phyloP scores from a whole-genome alignment of 257 asterid genomes.

The Forsythia suspensa region DNA sequence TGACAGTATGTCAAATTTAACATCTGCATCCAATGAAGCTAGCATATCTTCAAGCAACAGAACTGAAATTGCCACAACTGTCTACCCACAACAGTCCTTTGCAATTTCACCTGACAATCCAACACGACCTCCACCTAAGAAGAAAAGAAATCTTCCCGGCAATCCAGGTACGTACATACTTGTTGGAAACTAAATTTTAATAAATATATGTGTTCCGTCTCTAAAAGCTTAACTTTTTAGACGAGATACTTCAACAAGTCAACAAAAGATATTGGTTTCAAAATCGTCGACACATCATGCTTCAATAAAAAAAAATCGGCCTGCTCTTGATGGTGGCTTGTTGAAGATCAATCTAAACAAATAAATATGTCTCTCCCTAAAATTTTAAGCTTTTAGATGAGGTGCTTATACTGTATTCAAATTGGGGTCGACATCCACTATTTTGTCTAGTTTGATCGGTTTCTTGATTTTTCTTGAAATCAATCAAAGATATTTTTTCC shows the following conservation, averaged over 20 bases:
- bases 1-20: constrained; percentile 65
- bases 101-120: constrained; percentile 23
- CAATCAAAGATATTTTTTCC: neutral
- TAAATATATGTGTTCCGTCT: neutral
- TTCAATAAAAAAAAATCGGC: too few species aligned
- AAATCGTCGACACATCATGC: too few species aligned
- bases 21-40: constrained; percentile 70
- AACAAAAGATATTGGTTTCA: too few species aligned
- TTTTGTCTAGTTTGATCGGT: neutral
- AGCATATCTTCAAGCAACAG: constrained; percentile 56
- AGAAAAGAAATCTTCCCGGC: constrained; percentile 73
- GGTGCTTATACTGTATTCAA: neutral
- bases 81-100: constrained; percentile 21
- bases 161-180: constrained; percentile 52
- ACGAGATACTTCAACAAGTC: neutral
- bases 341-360: neutral
- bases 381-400: too few species aligned
- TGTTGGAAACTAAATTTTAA: neutral
- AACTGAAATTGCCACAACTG: constrained; percentile 25
- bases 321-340: neutral
- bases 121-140: constrained; percentile 47
- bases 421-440: neutral
- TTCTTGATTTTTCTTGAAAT: neutral
- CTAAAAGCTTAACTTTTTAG: neutral
- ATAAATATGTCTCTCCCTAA: too few species aligned